Percentiles rank a stretch among this genome's conserved stretches.
Conservation (phyloP, 192 early-diverging fungal species). For the Backusella macrospora region DNA sequence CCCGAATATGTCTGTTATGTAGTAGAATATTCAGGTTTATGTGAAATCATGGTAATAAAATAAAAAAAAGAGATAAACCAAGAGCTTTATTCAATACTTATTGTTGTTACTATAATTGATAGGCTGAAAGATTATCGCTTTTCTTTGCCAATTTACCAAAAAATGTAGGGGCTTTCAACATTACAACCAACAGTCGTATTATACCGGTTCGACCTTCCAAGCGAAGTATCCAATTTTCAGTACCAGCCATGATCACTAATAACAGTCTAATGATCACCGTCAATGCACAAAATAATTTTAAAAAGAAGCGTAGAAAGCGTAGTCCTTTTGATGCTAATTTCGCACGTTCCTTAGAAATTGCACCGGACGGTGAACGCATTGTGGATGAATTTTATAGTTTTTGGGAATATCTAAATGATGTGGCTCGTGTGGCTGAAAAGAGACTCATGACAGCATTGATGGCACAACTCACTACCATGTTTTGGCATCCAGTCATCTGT, state of each 20-base stretch:
- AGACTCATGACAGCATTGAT: slow-evolving; percentile 39
- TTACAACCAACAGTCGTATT: slow-evolving; percentile 33
- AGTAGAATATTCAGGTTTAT: slow-evolving; percentile 44
- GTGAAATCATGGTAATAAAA: slow-evolving; percentile 45
- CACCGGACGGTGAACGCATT: slow-evolving; percentile 22
- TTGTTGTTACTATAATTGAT: neutral
- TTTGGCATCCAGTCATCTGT: slow-evolving; percentile 45
- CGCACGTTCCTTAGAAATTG: slow-evolving; percentile 30
- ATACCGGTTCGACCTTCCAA: slow-evolving; percentile 34
- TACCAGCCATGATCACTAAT: slow-evolving; percentile 40
- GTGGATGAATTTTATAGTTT: slow-evolving; percentile 46
- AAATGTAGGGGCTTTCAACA: slow-evolving; percentile 38
- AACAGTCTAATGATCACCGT: slow-evolving; percentile 39
- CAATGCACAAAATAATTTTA: slow-evolving; percentile 37
- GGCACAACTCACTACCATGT: slow-evolving; percentile 41
- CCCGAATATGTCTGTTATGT: slow-evolving; percentile 46
- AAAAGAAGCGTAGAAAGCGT: slow-evolving; percentile 39
- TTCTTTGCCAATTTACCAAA: slow-evolving; percentile 40
- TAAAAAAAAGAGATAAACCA: neutral
- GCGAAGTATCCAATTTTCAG: slow-evolving; percentile 36
- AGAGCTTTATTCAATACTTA: neutral
- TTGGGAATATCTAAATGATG: slow-evolving; percentile 44
- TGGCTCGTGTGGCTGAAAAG: slow-evolving; percentile 41
- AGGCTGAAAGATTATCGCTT: slow-evolving; percentile 40
- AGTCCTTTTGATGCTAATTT: slow-evolving; percentile 40